Base-by-base conservation (phyloP, 2,329 filamentous ascomycete species). In the Phialocephala sp. region DNA sequence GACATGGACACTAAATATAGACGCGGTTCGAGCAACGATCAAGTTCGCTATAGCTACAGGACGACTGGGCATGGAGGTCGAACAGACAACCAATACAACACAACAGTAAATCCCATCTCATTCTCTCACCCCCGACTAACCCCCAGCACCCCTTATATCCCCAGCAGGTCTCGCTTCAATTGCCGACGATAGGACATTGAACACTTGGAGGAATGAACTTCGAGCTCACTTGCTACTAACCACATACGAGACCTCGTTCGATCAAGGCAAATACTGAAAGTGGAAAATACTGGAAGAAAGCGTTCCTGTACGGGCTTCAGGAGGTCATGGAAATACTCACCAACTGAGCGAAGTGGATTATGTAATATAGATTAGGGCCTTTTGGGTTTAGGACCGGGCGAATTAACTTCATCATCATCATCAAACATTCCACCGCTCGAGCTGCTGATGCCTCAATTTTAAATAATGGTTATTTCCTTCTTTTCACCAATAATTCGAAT, bases 171-270 rank as follows among this genome's bases (percentile, higher is more conserved):
- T 65, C 59, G 63, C 52, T 65, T 65, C 58, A 61, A 41, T 60
- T 20, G 45, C 59, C 20, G 41, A 59, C n/a, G 20, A 59, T 65
- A 62, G 43, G 63, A 62, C 32, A 45, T 62, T 59, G 50, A 65
- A 62, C 52, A 61, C 63, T 62, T 65, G 27, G 39, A 64, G 62
- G 62, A 63, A 50, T 63, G 27, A 59, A 36, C 57, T 60, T 66
- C 41, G 62, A 65, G 63, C 22, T 18, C 15, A n/a, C n/a, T 47
- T 47, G 43, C 43, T 47, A 47, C n/a, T 47, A 47, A 47, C 43
- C n/a, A 47, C 43, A 47, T n/a, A 47, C 43, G 43, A 47, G 43
- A 47, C 43, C 18, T 47, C 43, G 43, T 47, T n/a, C 18, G 43
- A 47, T 6, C 11, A 47, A 20, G 43, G 15, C 43, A 47, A 22